These are phyloP conservation scores for Lenwebbia sp. DNA, from an alignment of 345 rosid species.

Conservation along the genomic window DNA sequence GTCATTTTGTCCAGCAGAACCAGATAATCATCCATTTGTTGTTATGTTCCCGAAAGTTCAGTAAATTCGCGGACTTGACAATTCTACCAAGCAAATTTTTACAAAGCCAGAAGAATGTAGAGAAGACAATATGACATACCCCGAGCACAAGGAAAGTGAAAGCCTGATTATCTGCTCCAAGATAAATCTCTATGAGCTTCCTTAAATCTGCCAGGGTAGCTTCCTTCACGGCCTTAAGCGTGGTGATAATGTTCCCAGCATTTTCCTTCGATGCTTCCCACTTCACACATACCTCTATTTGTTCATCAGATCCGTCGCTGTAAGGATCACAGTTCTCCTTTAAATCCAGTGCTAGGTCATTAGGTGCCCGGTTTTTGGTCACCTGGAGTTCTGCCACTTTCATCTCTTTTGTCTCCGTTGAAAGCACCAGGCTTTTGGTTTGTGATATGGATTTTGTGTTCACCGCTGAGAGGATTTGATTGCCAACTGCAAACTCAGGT, in stretches of 20 bases:
- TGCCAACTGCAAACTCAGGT: background rate
- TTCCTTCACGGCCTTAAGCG: slow-evolving; percentile 38
- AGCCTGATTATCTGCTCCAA: slow-evolving; percentile 41
- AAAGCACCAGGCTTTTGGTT: background rate
- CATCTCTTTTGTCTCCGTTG: background rate
- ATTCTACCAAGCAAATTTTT: background rate
- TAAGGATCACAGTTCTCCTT: slow-evolving; percentile 46
- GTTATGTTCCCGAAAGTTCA: too few species aligned
- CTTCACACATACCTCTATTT: slow-evolving; percentile 39
- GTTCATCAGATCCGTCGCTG: slow-evolving; percentile 16
- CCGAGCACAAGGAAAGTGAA: slow-evolving; percentile 49
- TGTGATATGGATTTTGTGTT: background rate
- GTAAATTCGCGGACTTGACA: background rate
- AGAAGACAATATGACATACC: slow-evolving; percentile 15
- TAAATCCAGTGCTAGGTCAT: slow-evolving; percentile 7
- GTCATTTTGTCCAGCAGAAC: too few species aligned
- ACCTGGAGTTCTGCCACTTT: background rate
- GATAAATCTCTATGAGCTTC: slow-evolving; percentile 63
- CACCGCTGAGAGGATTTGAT: background rate
- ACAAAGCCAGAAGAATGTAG: background rate
- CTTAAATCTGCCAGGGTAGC: slow-evolving; percentile 59
- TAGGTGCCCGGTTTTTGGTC: background rate
- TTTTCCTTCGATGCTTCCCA: slow-evolving; percentile 54
- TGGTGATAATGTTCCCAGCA: slow-evolving; percentile 40
- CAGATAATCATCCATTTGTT: too few species aligned